These are phyloP conservation scores for Thalassiosira profunda DNA, from an alignment of 108 stramenopile genomes.

Conservation along the genomic window DNA sequence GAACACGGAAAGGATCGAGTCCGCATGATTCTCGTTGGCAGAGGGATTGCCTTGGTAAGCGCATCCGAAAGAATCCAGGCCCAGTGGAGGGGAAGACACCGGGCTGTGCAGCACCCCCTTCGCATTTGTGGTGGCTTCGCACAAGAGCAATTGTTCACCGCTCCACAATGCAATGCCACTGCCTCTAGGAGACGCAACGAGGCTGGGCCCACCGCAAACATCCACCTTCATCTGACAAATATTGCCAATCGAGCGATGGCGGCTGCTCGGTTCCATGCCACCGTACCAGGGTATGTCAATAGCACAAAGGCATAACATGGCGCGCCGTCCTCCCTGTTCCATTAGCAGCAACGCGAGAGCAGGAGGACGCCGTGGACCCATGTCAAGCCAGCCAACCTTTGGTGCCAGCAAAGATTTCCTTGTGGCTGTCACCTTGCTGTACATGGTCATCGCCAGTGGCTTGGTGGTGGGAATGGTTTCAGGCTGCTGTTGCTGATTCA, in stretches of 20 bases:
- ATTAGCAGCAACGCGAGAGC: constrained; percentile 21
- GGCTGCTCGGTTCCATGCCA: constrained; percentile 1
- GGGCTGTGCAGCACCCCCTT: too few relatives aligned
- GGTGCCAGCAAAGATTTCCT: too few relatives aligned
- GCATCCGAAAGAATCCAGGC: constrained; percentile 66
- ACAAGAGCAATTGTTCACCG: too few relatives aligned
- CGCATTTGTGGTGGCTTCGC: too few relatives aligned
- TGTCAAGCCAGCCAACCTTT: constrained; percentile 59
- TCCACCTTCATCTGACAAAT: constrained; percentile 32
- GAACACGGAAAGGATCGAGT: constrained; percentile 66
- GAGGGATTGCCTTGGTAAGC: constrained; percentile 26
- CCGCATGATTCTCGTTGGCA: constrained; percentile 46
- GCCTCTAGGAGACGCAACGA: too few relatives aligned
- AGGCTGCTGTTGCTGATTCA: neutral
- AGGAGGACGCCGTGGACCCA: constrained; percentile 47
- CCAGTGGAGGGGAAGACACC: constrained; percentile 46
- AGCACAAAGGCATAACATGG: constrained; percentile 39
- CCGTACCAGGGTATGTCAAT: constrained; percentile 55
- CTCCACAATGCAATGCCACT: too few relatives aligned
- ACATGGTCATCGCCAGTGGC: neutral
- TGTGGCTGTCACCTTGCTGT: constrained; percentile 8
- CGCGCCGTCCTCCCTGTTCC: neutral
- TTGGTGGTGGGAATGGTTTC: constrained; percentile 9
- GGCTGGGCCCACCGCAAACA: neutral
- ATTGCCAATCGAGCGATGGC: constrained; percentile 43